These are phyloP conservation scores for Pythium oligandrum DNA, from an alignment of 352 stramenopile genomes.

Conservation along the genomic window DNA sequence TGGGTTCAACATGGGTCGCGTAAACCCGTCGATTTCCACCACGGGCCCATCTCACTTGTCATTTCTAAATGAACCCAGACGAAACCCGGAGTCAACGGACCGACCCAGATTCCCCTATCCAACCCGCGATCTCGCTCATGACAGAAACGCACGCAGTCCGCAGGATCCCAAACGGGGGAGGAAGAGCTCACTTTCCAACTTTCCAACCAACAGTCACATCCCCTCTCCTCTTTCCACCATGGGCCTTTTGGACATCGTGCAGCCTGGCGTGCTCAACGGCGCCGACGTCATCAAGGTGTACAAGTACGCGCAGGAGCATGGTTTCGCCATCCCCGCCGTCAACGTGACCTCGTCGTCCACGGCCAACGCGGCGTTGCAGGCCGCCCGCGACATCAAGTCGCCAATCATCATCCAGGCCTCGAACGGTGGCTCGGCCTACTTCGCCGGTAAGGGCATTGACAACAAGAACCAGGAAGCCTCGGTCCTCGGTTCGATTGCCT, in stretches of 20 bases:
- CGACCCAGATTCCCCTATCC: too few species aligned
- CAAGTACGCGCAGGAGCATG: conserved; percentile 91
- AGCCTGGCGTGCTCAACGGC: conserved; percentile 82
- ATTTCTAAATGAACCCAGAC: conserved; percentile 1
- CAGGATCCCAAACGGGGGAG: background rate
- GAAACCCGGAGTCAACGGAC: background rate
- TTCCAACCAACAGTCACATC: conserved; percentile 11
- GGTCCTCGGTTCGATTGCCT: conserved; percentile 73
- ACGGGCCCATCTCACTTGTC: background rate
- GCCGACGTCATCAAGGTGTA: conserved; percentile 89
- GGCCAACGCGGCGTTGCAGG: conserved; percentile 96
- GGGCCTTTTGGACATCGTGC: conserved; percentile 82
- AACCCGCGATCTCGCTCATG: background rate
- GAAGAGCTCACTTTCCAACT: conserved; percentile 23
- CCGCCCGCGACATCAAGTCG: conserved; percentile 93
- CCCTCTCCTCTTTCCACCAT: conserved; percentile 30
- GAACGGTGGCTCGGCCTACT: conserved; percentile 97
- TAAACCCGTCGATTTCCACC: too few species aligned
- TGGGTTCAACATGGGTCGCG: too few species aligned
- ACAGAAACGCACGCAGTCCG: conserved; percentile 19
- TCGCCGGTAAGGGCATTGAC: conserved; percentile 94
- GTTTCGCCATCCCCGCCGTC: conserved; percentile 97
- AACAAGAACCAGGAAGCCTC: conserved; percentile 92
- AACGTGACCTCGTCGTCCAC: conserved; percentile 96
- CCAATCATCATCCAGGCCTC: conserved; percentile 98